A percentile compares a stretch with the other conserved stretches of the same genome.
phyloP scores from a whole-genome alignment of 2,329 filamentous ascomycete species.

The Byssochlamys sp. region DNA sequence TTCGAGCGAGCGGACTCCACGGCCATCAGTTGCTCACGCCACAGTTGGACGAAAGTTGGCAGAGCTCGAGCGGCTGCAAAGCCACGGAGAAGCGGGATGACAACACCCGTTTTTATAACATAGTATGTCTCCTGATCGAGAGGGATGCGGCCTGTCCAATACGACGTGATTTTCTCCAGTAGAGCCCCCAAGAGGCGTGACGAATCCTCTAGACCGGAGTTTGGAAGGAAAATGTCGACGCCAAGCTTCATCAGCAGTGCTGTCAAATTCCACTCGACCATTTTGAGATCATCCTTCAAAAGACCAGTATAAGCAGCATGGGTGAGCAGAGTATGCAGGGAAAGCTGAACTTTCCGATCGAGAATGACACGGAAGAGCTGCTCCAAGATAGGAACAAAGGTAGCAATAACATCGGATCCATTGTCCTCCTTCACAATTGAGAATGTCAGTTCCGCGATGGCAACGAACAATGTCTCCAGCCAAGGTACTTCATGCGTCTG shows the following conservation, averaged over 20 bases:
- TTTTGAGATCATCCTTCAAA: constrained; percentile 20
- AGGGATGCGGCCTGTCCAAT: constrained; percentile 19
- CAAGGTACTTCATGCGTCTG: constrained; percentile 40
- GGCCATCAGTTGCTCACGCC: constrained; percentile 30
- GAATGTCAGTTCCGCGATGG: constrained; percentile 31
- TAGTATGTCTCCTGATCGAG: constrained; percentile 16
- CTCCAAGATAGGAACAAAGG: constrained; percentile 27
- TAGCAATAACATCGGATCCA: constrained; percentile 14
- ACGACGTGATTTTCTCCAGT: constrained; percentile 23
- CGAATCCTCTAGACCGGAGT: constrained; percentile 32
- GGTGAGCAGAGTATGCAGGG: constrained; percentile 31
- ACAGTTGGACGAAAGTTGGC: constrained; percentile 29
- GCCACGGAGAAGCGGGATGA: constrained; percentile 31
- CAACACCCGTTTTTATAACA: constrained; percentile 27
- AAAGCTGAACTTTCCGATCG: constrained; percentile 29
- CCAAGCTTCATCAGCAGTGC: constrained; percentile 34
- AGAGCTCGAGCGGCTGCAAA: constrained; percentile 34
- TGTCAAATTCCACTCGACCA: constrained; percentile 33
- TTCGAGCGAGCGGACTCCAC: constrained; percentile 24
- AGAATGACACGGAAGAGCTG: constrained; percentile 31
- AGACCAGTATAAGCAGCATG: constrained; percentile 35
- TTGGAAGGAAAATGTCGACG: constrained; percentile 36
- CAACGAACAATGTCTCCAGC: constrained; percentile 41
- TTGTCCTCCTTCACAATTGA: constrained; percentile 23
- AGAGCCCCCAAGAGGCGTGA: constrained; percentile 27